Base-by-base conservation (phyloP, 2,329 filamentous ascomycete species). In the Annulohypoxylon truncatum region DNA sequence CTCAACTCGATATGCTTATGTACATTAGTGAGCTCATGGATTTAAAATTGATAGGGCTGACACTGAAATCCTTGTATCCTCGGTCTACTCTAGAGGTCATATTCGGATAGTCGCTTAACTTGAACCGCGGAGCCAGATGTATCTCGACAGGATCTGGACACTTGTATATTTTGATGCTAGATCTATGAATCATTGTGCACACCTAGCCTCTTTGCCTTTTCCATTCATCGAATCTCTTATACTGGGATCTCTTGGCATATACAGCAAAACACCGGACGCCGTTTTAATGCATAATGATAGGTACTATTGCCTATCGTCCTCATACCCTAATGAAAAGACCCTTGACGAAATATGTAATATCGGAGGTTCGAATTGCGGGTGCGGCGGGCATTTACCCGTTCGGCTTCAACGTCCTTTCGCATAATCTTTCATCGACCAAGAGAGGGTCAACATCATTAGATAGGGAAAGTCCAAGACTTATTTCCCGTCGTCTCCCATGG, bases 191-290 rank as follows among this genome's bases (percentile, higher is more conserved):
- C 10, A 13, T 54, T 26, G 4, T n/a, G 6, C 15, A 18, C 3
- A 12, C 22, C 12, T 35, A 7, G 5, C 22, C 9, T 13, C 20
- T 4, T 26, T 46, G 28, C 4, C n/a, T 47, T 42, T 31, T 28
- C 35, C 26, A 26, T 15, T 22, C 10, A 48, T 22, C 44, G 29
- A 48, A 31, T 46, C 40, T 20, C 28, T 47, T 28, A 47, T 52
- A 18, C 40, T 46, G 42, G 52, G 44, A 40, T 40, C 18, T 40
- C 15, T 31, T 29, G n/a, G 35, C 15, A 47, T 59, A 46, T 46
- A 35, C 28, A 61, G 61, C 48, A 61, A 63, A 69, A 69, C 64
- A 35, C 66, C 66, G 13, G 56, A 61, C 66, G 56, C 64, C 66
- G 12, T 64, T 56, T 35, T 26, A 61, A 66, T 69, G 66, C 63